Percentiles rank a stretch among this genome's conserved stretches.
phyloP scores from a whole-genome alignment of 768 basidiomycete genomes.

The Antrodiella citrinella region DNA sequence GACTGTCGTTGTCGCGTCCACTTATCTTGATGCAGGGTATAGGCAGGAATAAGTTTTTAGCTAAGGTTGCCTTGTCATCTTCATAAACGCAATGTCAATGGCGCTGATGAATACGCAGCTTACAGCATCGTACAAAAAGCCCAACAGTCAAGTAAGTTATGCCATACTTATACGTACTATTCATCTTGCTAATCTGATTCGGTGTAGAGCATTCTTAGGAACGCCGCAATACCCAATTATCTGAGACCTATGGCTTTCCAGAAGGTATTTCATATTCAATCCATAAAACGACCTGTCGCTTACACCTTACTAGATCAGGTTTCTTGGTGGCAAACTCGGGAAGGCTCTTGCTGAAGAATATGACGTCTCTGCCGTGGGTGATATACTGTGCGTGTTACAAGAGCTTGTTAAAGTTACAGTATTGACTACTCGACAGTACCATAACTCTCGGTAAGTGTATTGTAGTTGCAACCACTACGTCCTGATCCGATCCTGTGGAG shows the following conservation, averaged over 20 bases:
- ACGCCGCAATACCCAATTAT: conserved; percentile 77
- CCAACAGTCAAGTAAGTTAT: conserved; percentile 62
- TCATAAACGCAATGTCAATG: not conserved
- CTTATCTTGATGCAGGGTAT: not conserved
- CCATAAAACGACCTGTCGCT: not conserved
- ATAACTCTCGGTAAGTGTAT: too few relatives aligned
- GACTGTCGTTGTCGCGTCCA: not conserved
- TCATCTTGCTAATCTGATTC: conserved; percentile 4
- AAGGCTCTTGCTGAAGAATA: conserved; percentile 81
- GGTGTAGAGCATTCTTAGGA: conserved; percentile 71
- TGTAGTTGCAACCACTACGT: too few relatives aligned
- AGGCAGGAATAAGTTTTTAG: not conserved
- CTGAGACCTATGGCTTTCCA: conserved; percentile 74
- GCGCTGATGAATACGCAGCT: not conserved
- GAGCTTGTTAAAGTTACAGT: too few relatives aligned
- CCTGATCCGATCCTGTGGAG: too few relatives aligned
- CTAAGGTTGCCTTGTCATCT: not conserved
- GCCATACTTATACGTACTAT: not conserved
- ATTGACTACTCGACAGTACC: too few relatives aligned
- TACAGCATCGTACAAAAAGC: conserved; percentile 82
- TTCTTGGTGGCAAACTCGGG: conserved; percentile 92
- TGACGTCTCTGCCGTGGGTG: conserved; percentile 82
- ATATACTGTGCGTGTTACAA: conserved; percentile 73
- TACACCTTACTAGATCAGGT: conserved; percentile 60
- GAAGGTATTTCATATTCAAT: conserved; percentile 18